These are phyloP conservation scores for Trypanosoma lewisi DNA, from an alignment of 208 protist species.

Conservation along the genomic window DNA sequence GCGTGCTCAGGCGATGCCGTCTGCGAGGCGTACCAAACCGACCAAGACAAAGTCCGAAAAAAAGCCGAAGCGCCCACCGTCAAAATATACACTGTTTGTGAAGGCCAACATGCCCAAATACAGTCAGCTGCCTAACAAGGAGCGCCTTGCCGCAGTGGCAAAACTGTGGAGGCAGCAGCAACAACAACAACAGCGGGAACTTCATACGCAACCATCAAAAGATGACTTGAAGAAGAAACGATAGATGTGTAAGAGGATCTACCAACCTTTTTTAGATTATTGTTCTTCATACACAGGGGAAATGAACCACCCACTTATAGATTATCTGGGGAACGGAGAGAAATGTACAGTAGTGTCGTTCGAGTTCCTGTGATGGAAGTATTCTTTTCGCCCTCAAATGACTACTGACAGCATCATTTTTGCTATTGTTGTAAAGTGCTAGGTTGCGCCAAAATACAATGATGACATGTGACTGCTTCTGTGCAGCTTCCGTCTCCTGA, in stretches of 20 bases:
- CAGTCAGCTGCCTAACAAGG: constrained; percentile 62
- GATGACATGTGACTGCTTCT: too few species aligned
- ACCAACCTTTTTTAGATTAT: neutral
- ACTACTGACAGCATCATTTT: too few species aligned
- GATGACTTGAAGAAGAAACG: neutral
- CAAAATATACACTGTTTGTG: constrained; percentile 71
- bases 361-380: too few species aligned
- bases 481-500: too few species aligned
- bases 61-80: constrained; percentile 28
- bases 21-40: constrained; percentile 24
- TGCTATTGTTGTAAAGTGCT: too few species aligned
- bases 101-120: constrained; percentile 79
- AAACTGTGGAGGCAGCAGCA: constrained; percentile 86
- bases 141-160: constrained; percentile 80
- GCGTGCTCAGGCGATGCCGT: constrained; percentile 51
- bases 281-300: too few species aligned
- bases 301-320: too few species aligned
- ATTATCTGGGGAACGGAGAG: too few species aligned
- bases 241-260: neutral
- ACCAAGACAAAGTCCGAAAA: constrained; percentile 25
- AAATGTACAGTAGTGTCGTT: too few species aligned
- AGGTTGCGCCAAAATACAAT: too few species aligned
- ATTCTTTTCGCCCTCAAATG: too few species aligned
- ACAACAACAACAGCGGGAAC: constrained; percentile 27
- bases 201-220: too few species aligned